Evolutionary conservation across 2,329 filamentous ascomycete genomes (phyloP).

Genomic region (Botrytis elliptica): DNA sequence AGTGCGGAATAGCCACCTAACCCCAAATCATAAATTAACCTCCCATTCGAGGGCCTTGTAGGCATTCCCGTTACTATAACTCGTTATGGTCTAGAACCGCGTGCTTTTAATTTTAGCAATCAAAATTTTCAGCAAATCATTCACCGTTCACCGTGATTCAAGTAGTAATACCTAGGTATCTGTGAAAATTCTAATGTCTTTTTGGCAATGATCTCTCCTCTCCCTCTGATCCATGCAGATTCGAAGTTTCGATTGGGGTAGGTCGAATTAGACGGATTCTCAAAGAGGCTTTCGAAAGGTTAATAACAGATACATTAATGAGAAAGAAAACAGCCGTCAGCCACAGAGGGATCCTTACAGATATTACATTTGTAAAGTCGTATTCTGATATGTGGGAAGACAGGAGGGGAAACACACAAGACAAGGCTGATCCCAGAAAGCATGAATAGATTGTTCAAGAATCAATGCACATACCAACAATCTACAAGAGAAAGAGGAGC

Average conservation of each 20-base stretch:
- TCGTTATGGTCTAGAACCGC: background rate
- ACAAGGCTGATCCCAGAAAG: conserved; percentile 22
- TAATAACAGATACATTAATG: background rate
- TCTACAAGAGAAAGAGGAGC: background rate
- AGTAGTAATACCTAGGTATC: background rate
- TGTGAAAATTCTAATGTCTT: background rate
- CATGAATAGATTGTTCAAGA: conserved; percentile 15
- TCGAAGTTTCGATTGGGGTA: background rate
- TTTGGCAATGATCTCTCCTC: conserved; percentile 4
- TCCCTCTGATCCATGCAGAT: background rate
- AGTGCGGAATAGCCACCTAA: background rate
- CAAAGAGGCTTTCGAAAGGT: no score
- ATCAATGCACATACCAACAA: conserved; percentile 19
- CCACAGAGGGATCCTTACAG: conserved; percentile 18
- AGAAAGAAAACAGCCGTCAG: background rate
- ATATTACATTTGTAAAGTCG: conserved; percentile 4
- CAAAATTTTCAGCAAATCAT: background rate
- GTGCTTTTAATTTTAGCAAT: background rate
- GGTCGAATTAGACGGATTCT: background rate
- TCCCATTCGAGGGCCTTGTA: background rate
- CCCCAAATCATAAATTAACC: background rate
- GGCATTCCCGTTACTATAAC: background rate
- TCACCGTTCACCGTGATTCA: background rate
- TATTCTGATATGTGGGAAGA: conserved; percentile 15
- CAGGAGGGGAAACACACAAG: conserved; percentile 6